Percentiles rank a stretch among this genome's conserved stretches.
Evolutionary conservation across 2,329 filamentous ascomycete species (phyloP).

Genomic region (Fusarium lyarnte): DNA sequence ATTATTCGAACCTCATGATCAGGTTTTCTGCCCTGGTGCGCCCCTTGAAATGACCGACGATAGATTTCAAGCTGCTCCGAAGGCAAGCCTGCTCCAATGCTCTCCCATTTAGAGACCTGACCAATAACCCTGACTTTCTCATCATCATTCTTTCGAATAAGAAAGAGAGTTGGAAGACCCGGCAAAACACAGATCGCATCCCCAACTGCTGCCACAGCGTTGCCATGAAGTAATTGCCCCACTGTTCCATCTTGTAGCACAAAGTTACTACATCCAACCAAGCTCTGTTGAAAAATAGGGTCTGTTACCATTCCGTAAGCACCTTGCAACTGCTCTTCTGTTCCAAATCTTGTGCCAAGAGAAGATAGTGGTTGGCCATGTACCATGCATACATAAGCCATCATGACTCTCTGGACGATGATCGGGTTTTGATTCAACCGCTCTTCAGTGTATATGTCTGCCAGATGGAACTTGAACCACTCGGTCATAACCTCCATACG

Average conservation of each 20-base stretch:
- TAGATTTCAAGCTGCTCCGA: background rate
- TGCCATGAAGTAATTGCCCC: background rate
- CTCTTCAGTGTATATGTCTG: conserved; percentile 1
- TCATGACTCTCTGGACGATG: conserved; percentile 5
- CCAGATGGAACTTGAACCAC: conserved; percentile 3
- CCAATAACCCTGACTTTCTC: background rate
- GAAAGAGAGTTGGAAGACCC: background rate
- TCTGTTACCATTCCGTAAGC: background rate
- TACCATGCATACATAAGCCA: conserved; percentile 16
- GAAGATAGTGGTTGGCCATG: background rate
- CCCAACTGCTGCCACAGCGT: background rate
- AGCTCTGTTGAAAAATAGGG: background rate
- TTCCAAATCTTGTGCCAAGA: background rate
- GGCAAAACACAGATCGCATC: conserved; percentile 7
- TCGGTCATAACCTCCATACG: background rate
- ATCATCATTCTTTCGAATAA: accelerated
- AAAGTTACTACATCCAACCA: conserved; percentile 2
- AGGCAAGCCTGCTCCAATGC: background rate
- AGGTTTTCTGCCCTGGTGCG: accelerated
- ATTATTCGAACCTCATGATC: accelerated
- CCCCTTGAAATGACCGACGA: background rate
- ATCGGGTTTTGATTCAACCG: background rate
- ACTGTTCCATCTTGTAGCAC: conserved; percentile 1
- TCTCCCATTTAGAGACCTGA: background rate
- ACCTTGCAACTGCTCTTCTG: background rate